Evolutionary conservation across 345 rosid genomes (phyloP), one percentile per base, ranked within the genome.

Genomic region (Nasturtium officinale): DNA sequence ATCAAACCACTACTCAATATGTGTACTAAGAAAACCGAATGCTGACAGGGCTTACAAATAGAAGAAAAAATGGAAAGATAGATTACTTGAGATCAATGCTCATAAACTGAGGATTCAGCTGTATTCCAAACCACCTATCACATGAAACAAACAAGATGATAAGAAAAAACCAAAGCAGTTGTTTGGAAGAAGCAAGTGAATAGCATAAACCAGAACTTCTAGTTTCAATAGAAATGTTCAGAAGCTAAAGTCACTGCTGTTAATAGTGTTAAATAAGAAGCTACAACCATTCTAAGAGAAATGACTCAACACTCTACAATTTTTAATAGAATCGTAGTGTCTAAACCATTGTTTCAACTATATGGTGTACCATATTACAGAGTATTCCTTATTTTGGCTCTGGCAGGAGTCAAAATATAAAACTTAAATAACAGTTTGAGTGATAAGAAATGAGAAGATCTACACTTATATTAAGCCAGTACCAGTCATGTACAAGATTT

Each of bases 1-100:
- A 40, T 12, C 33, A 58, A 57, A 58, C 20, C 6, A 9, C 60
- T 33, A 65, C 18, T 65, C 7, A 2, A 46, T 17, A 33, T 32
- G 32, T 33, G 42, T 45, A 55, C 23, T 65, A 50, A 9, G 35
- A 25, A 61, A 52, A 23, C 20, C n/a, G 58, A 54, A 69, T 17
- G 18, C 65, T 12, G n/a, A 7, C 16, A 4, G 1, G 65, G 33
- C 9, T 32, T 9, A 32, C 30, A 52, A 25, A 63, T 5, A 37
- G 25, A 68, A 56, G 59, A 45, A 60, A 46, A 5, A 28, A 17
- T 4, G 28, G 53, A 63, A 48, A 71, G 45, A 72, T 50, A 8
- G 81, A 96, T 70, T 91, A 91, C 98, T 94, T 91, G 81, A 94
- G 96, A 82, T 91, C 97, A 26, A 91, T 84, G 65, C 84, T 85